phyloP scores from a whole-genome alignment of 2,329 filamentous ascomycete species.

The Aspergillus ruber region DNA sequence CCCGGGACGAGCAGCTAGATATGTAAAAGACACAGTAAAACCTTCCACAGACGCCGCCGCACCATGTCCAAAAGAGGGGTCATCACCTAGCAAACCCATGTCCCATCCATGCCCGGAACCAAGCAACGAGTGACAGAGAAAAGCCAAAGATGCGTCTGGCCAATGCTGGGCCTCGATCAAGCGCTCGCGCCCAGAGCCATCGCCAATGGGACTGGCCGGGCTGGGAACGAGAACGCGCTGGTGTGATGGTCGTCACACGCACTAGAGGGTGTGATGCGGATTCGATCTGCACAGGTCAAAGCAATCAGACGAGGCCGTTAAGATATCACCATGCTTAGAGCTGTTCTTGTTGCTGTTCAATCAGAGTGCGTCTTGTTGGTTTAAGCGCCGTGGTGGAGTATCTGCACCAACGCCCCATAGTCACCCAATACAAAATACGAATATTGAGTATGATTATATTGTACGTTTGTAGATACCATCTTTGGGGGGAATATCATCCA shows the following conservation, averaged over 20 bases:
- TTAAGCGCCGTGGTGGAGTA: constrained; percentile 5
- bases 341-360: background rate
- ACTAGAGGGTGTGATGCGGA: constrained; percentile 27
- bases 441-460: too few relatives aligned
- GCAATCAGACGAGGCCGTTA: background rate
- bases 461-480: too few relatives aligned
- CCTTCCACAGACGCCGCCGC: too few relatives aligned
- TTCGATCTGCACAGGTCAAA: constrained; percentile 23
- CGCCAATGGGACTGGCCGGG: constrained; percentile 21
- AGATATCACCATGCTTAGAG: too few relatives aligned
- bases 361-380: background rate
- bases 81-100: background rate
- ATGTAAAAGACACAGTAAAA: too few relatives aligned
- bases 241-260: constrained; percentile 26
- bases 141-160: constrained; percentile 25
- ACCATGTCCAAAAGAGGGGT: too few relatives aligned
- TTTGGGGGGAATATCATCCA: too few relatives aligned
- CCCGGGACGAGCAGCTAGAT: too few relatives aligned
- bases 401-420: background rate
- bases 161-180: constrained; percentile 28
- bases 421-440: too few relatives aligned
- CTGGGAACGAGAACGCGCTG: constrained; percentile 7
- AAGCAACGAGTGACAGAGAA: constrained; percentile 14
- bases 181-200: constrained; percentile 23
- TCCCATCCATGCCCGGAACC: constrained; percentile 16